A percentile compares a stretch with the other conserved stretches of the same genome.
Evolutionary conservation across 2,329 filamentous ascomycete species (phyloP).

Genomic region (Diaporthe eres): DNA sequence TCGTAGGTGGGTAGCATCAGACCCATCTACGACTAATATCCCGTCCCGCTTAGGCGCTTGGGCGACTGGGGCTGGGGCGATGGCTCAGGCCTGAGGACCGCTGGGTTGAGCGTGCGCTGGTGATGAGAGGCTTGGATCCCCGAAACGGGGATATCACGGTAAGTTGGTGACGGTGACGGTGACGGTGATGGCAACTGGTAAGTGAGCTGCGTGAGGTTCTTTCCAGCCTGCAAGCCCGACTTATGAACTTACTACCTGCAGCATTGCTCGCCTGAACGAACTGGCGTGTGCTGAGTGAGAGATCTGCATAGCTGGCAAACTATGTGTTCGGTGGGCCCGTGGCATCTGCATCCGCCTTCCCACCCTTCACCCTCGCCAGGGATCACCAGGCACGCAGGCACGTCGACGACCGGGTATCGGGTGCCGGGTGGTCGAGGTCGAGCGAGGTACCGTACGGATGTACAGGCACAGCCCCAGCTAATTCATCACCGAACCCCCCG

Average conservation of each 20-base stretch:
- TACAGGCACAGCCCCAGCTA: conserved; percentile 25
- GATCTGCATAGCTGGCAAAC: conserved; percentile 12
- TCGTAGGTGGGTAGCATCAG: conserved; percentile 8
- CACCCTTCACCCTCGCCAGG: background rate
- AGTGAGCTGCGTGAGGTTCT: background rate
- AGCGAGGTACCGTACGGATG: background rate
- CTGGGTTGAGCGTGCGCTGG: background rate
- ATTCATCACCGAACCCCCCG: background rate
- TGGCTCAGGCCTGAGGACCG: background rate
- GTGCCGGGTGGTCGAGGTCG: background rate
- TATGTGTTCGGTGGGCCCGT: conserved; percentile 14
- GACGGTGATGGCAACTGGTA: background rate
- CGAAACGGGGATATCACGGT: background rate
- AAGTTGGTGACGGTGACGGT: background rate
- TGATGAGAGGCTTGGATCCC: background rate
- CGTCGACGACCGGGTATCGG: conserved; percentile 22
- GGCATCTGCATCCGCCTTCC: background rate
- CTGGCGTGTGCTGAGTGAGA: background rate
- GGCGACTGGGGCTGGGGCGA: conserved; percentile 14
- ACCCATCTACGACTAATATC: background rate
- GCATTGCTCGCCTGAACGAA: background rate
- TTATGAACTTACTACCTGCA: background rate
- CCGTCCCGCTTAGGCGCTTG: conserved; percentile 22
- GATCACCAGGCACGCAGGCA: background rate
- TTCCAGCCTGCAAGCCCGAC: background rate